Base-by-base conservation (phyloP, 1,284 basidiomycete species). In the Papiliotrema flavescens region DNA sequence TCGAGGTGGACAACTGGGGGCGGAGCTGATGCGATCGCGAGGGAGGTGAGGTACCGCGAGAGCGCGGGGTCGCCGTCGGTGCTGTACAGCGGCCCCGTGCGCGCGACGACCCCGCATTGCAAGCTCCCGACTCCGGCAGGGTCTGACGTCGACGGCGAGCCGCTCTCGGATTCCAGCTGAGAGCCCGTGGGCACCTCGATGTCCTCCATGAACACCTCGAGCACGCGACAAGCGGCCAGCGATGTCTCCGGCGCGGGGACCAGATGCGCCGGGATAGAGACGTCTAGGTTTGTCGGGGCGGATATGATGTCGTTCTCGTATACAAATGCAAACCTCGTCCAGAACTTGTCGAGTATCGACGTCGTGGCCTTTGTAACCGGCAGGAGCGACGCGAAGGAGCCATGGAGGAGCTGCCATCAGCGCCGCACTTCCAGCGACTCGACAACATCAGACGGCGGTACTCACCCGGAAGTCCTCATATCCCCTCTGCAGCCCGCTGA, bases 391-490 rank as follows among this genome's bases (percentile, higher is more conserved):
- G 36, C 35, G 2, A 73, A 49, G 0, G 66, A 46, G 1, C 62
- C 62, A 47, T 75, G 63, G 8, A 70, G 57, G 2, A 73, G 61
- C 71, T 73, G 39, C 3, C 0, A 42, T 47, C 20, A 46, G 37
- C 7, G 19, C 23, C 22, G 22, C 19, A n/a, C 19, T 14, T 34
- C 26, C 19, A 45, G 19, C 17, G 35, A 40, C 15, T 24, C 24
- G 34, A 44, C 22, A n/a, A 20, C 14, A 37, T 23, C 24, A 32
- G 6, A 26, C 23, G 26, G 22, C 36, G 8, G 1, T 9, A 62
- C 71, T 53, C 44, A 74, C 71, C 24, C 59, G 48, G 47, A 70
- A 73, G 47, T 73, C 73, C n/a, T 66, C 68, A 36, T 73, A 73
- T 2, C 71, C 73, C 28, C 62, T 49, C 34, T 57, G 41, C 14